Conservation (phyloP, 768 basidiomycete genomes). For the Russula virescens region DNA sequence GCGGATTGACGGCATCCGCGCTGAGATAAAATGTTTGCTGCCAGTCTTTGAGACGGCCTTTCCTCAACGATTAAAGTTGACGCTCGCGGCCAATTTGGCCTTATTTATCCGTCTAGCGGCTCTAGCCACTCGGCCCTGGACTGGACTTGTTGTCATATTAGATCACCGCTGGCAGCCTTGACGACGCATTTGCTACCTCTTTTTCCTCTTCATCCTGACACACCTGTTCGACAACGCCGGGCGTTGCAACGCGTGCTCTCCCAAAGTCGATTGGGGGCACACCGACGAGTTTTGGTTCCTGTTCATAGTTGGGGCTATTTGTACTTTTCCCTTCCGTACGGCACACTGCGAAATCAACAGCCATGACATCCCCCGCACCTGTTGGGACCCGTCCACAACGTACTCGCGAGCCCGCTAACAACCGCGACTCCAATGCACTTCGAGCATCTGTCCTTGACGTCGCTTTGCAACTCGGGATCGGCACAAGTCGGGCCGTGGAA, state of each 20-base stretch:
- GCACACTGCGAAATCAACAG: too few species aligned
- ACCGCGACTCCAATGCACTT: slow-evolving; percentile 51
- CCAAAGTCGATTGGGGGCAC: background rate
- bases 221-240: slow-evolving; percentile 9
- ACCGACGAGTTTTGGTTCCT: background rate
- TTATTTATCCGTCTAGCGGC: background rate
- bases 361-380: slow-evolving; percentile 1
- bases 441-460: slow-evolving; percentile 72
- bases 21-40: background rate
- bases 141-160: background rate
- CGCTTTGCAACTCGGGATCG: slow-evolving; percentile 62
- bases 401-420: background rate
- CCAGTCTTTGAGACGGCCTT: background rate
- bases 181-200: background rate
- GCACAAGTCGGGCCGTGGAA: slow-evolving; percentile 51
- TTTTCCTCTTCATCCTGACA: background rate
- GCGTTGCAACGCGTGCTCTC: slow-evolving; percentile 5
- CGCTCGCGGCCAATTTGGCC: background rate
- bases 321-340: background rate
- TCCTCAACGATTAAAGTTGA: background rate
- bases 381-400: slow-evolving; percentile 9
- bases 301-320: background rate
- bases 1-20: background rate
- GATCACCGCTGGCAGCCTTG: background rate
- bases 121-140: background rate